Percentiles rank a stretch among this genome's conserved stretches.
Evolutionary conservation across 768 basidiomycete species (phyloP).

Genomic region (Crepidotus variabilis): DNA sequence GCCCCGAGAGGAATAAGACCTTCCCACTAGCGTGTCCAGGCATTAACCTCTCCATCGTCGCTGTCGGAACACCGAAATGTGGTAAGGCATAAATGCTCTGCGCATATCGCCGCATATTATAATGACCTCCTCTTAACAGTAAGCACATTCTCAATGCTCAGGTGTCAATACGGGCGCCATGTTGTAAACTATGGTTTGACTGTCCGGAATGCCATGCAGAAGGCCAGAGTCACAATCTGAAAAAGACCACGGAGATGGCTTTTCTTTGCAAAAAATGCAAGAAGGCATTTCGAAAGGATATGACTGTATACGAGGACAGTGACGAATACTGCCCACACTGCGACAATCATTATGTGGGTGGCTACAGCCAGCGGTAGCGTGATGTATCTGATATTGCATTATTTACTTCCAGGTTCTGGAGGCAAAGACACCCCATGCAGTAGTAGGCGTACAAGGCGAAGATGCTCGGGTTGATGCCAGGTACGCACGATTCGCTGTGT

Average conservation of each 20-base stretch:
- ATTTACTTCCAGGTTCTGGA: conserved; percentile 90
- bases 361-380: neutral
- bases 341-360: conserved; percentile 95
- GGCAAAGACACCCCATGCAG: conserved; percentile 86
- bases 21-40: no score
- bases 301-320: conserved; percentile 88
- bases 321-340: conserved; percentile 99
- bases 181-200: conserved; percentile 98
- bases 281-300: conserved; percentile 96
- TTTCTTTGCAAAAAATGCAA: conserved; percentile 56
- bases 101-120: neutral
- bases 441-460: conserved; percentile 85
- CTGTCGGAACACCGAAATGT: conserved; percentile 9
- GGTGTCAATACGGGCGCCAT: conserved; percentile 93
- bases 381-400: neutral
- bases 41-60: no score
- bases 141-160: conserved; percentile 97
- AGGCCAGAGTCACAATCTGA: conserved; percentile 65
- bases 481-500: conserved; percentile 38
- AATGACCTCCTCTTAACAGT: conserved; percentile 41
- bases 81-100: neutral
- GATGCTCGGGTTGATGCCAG: conserved; percentile 85
- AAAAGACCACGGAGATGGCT: conserved; percentile 67
- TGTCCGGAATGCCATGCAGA: conserved; percentile 96
- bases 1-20: no score